Percentiles rank a stretch among this genome's conserved stretches.
Conservation (phyloP, 257 asterid species). For the Salvia splendens region DNA sequence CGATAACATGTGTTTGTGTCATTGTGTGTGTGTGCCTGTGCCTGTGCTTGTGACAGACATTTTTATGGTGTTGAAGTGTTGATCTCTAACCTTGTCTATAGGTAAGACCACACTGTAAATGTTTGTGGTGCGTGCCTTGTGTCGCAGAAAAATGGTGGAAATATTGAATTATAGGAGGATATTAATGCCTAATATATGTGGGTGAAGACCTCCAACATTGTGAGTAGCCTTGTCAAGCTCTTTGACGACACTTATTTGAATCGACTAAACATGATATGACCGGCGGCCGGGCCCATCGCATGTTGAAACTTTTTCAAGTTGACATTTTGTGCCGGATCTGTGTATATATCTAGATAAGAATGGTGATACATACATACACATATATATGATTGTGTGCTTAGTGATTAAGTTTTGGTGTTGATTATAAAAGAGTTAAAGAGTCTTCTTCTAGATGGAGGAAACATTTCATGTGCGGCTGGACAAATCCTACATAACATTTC, state of each 20-base stretch:
- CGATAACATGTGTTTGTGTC: too few species aligned
- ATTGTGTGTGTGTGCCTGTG: not conserved
- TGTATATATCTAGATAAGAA: not conserved
- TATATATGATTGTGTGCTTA: too few species aligned
- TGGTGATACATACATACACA: too few species aligned
- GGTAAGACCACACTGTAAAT: slow-evolving; percentile 19
- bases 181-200: slow-evolving; percentile 7
- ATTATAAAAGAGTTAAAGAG: not conserved
- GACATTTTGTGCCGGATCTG: not conserved
- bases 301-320: not conserved
- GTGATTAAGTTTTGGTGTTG: too few species aligned
- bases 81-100: slow-evolving; percentile 24
- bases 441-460: slow-evolving; percentile 7
- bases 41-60: not conserved
- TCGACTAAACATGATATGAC: slow-evolving; percentile 27
- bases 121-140: slow-evolving; percentile 33
- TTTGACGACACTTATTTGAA: slow-evolving; percentile 30
- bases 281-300: slow-evolving; percentile 23
- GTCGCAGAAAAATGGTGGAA: slow-evolving; percentile 23
- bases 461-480: slow-evolving; percentile 35
- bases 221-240: slow-evolving; percentile 33
- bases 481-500: slow-evolving; percentile 7
- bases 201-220: slow-evolving; percentile 25
- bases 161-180: slow-evolving; percentile 10
- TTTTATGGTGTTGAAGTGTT: slow-evolving; percentile 3